Conservation (phyloP, 306 rosid species). For the Vigna hirtella region DNA sequence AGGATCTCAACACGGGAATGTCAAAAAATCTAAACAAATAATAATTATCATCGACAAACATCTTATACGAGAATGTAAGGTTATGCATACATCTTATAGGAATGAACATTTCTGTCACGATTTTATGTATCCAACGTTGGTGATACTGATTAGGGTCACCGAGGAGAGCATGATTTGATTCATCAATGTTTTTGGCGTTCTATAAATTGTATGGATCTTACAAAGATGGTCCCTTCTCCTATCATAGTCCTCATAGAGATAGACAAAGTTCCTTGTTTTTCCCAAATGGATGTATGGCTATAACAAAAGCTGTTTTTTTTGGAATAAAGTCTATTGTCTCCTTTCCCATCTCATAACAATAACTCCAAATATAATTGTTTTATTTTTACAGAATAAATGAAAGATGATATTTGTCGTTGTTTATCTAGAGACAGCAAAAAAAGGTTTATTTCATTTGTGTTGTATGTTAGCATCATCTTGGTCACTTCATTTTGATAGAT, state of each 20-base stretch:
- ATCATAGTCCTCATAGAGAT: not conserved
- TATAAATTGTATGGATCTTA: not conserved
- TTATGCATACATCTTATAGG: no score
- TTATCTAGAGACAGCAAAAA: not conserved
- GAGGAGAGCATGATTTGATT: not conserved
- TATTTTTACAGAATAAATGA: not conserved
- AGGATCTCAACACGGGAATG: no score
- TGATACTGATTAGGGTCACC: no score
- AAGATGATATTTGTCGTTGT: not conserved
- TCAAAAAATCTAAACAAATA: no score
- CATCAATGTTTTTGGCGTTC: not conserved
- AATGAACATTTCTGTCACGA: no score
- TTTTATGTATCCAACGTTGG: no score
- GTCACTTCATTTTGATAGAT: not conserved
- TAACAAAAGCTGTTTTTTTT: slow-evolving; percentile 23
- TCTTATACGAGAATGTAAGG: no score
- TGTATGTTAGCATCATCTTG: no score
- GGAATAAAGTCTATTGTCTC: not conserved
- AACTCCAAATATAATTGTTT: not conserved
- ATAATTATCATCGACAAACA: no score
- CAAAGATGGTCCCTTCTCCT: slow-evolving; percentile 50
- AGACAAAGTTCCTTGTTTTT: not conserved
- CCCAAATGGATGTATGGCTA: no score
- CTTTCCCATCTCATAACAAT: no score
- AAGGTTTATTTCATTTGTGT: no score